A percentile compares a stretch with the other conserved stretches of the same genome.
Conservation (phyloP, 2,329 filamentous ascomycete genomes). For the Paraconiothyrium sp. region DNA sequence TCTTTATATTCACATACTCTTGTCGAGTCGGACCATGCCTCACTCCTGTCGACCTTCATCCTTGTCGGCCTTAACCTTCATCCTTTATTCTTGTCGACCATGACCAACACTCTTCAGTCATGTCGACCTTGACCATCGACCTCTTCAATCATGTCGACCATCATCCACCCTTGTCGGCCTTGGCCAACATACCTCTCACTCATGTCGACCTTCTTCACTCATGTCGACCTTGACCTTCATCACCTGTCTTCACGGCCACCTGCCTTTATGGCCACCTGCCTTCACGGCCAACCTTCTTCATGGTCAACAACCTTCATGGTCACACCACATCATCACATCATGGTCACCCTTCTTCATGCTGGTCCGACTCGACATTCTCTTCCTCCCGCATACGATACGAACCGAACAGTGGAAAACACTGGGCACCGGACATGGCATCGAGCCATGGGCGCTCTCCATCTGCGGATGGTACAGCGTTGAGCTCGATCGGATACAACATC, state of each 20-base stretch:
- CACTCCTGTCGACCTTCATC: slow-evolving; percentile 1
- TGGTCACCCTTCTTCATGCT: not conserved
- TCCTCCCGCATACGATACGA: not conserved
- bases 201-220: slow-evolving; percentile 5
- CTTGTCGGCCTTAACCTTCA: slow-evolving; percentile 11
- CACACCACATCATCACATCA: not conserved
- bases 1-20: slow-evolving; percentile 6
- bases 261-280: not conserved
- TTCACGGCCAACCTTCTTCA: slow-evolving; percentile 1
- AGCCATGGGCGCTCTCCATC: slow-evolving; percentile 19
- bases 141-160: not conserved
- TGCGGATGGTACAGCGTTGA: slow-evolving; percentile 21
- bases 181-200: not conserved
- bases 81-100: slow-evolving; percentile 10
- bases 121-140: not conserved
- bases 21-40: slow-evolving; percentile 12
- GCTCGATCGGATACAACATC: slow-evolving; percentile 19
- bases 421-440: slow-evolving; percentile 21
- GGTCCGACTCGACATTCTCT: slow-evolving; percentile 9
- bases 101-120: not conserved
- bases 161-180: not conserved
- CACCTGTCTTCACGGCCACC: not conserved
- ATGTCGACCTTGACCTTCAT: slow-evolving; percentile 10
- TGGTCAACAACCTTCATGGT: not conserved
- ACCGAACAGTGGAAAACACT: slow-evolving; percentile 20